A percentile compares a stretch with the other conserved stretches of the same genome.
Evolutionary conservation across 202 grass and related monocot species (phyloP).

Genomic region (Panicum hallii): DNA sequence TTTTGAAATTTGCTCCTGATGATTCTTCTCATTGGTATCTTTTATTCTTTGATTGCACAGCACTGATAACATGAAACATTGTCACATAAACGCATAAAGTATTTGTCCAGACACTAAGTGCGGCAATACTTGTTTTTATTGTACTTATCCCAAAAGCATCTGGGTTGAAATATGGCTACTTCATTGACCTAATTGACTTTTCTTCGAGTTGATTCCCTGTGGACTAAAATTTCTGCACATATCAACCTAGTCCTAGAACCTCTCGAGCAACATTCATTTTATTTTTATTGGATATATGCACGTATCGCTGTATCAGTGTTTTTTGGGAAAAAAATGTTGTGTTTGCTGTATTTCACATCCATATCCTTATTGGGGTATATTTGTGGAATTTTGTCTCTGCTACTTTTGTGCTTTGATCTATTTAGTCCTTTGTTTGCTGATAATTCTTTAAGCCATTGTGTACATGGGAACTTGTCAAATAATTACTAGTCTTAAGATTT

Average conservation of each 20-base stretch:
- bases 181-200: not conserved
- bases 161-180: not conserved
- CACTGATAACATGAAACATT: slow-evolving; percentile 3
- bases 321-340: too few species aligned
- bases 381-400: not conserved
- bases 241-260: not conserved
- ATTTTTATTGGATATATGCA: not conserved
- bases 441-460: not conserved
- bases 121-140: not conserved
- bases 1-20: slow-evolving; percentile 13
- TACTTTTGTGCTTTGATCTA: slow-evolving; percentile 15
- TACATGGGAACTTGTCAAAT: not conserved
- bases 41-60: slow-evolving; percentile 12
- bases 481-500: not conserved
- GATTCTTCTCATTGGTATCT: not conserved
- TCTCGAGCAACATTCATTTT: slow-evolving; percentile 11
- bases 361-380: not conserved
- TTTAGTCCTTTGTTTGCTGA: not conserved
- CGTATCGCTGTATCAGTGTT: not conserved
- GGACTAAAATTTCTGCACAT: too few species aligned
- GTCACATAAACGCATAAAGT: slow-evolving; percentile 1
- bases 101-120: slow-evolving; percentile 8
- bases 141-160: not conserved
- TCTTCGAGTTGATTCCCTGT: not conserved
- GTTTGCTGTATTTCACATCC: not conserved